A percentile compares a stretch with the other conserved stretches of the same genome.
Conservation (phyloP, 2,329 filamentous ascomycete genomes). For the Meredithiella fracta region DNA sequence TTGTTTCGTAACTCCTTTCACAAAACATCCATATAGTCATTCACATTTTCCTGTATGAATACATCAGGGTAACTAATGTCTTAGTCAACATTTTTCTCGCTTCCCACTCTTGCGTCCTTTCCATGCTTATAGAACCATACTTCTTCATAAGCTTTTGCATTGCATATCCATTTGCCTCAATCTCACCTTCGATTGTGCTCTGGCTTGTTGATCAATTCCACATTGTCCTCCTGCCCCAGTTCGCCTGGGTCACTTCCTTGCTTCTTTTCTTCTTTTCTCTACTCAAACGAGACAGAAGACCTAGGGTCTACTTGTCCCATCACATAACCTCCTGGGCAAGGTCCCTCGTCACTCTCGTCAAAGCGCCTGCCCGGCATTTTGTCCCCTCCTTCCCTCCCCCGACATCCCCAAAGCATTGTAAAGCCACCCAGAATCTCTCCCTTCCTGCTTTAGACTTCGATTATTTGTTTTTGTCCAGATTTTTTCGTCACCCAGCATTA, state of each 20-base stretch:
- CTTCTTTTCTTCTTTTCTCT: slow-evolving; percentile 2
- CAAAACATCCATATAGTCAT: not conserved
- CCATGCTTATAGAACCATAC: not conserved
- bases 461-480: slow-evolving; percentile 4
- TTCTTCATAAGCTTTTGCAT: not conserved
- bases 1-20: not conserved
- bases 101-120: not conserved
- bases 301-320: not conserved
- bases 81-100: no score
- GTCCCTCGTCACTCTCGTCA: slow-evolving; percentile 8
- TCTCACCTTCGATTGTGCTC: not conserved
- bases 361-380: not conserved
- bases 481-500: not conserved
- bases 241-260: not conserved
- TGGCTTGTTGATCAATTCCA: slow-evolving; percentile 1
- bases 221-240: not conserved
- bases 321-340: slow-evolving; percentile 10
- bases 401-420: no score
- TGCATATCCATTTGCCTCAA: slow-evolving; percentile 2
- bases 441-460: not conserved
- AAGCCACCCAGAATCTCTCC: not conserved
- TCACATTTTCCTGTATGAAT: not conserved
- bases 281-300: not conserved
- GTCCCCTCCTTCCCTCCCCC: not conserved
- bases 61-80: no score